Base-by-base conservation (phyloP, 164 flowering plant genomes). In the Vitis riparia region DNA sequence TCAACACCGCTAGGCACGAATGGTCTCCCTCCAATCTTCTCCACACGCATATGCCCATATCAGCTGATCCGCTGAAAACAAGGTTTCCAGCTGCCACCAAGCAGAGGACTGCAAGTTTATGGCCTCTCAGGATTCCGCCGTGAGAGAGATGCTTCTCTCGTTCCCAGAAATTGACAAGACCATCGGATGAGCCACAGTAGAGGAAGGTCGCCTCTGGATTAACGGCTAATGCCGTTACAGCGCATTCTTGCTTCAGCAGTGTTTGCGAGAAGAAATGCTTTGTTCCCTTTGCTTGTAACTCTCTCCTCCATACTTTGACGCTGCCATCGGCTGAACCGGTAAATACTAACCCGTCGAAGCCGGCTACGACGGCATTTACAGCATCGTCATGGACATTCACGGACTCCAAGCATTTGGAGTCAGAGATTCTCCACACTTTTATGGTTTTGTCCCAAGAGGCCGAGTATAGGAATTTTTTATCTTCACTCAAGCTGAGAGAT, bases 321-420 rank as follows among this genome's bases (percentile, higher is more conserved):
- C 75, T 80, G 1, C 89, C 89, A 52, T 88, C 89, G 0, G 91
- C 88, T 0, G 89, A 84, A 0, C 89, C 91, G 4, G 88, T 80
- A 66, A 86, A 84, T 0, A 88, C 86, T 8, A 84, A 47, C 30
- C 89, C 88, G 13, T 84, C 83, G 19, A 78, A 77, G 0, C 84
- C 86, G 0, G 84, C 74, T 4, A 82, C 84, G 51, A 86, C 59
- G 6, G 85, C 64, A 55, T 86, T 85, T 1, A 86, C 82, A 0
- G 85, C 86, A 30, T 87, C 91, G 48, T 87, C 89, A 63, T 86
- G 89, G 32, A 86, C 89, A 0, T 32, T 66, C 8, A 84, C 63
- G 2, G 91, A 85, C 27, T 85, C 89, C 55, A 86, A 17, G 67
- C 88, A 87, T 27, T 81, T 85, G n/a, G 67, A 82, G 63, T 81